Percentiles rank a stretch among this genome's conserved stretches.
phyloP scores from a whole-genome alignment of 78 protist species.

The Polysphondylium violaceum region DNA sequence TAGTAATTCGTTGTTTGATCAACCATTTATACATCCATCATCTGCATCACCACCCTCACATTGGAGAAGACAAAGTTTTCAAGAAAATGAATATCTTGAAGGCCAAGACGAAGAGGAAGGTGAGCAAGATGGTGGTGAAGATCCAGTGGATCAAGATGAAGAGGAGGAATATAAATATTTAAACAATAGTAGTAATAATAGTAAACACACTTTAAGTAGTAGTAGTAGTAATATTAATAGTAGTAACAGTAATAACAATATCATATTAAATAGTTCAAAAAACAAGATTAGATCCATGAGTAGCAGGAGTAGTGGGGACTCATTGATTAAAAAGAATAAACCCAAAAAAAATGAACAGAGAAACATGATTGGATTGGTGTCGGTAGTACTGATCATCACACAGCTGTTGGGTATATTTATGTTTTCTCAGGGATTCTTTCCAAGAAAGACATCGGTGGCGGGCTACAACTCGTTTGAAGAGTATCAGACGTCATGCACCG shows the following conservation, averaged over 20 bases:
- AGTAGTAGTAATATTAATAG: slow-evolving; percentile 4
- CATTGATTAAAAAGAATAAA: background rate
- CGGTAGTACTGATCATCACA: slow-evolving; percentile 26
- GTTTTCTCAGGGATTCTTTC: slow-evolving; percentile 72
- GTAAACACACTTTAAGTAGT: background rate
- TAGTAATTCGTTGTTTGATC: background rate
- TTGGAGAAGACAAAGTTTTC: too few relatives aligned
- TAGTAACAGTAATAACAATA: background rate
- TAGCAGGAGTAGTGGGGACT: background rate
- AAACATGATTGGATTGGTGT: slow-evolving; percentile 25
- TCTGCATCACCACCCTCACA: background rate
- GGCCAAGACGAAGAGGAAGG: too few relatives aligned
- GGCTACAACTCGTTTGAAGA: slow-evolving; percentile 50
- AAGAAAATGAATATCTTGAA: too few relatives aligned
- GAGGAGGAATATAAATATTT: background rate
- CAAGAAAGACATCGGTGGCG: slow-evolving; percentile 35
- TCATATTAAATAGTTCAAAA: too few relatives aligned
- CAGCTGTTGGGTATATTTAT: slow-evolving; percentile 62
- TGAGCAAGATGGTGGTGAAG: too few relatives aligned
- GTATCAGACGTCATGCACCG: slow-evolving; percentile 39
- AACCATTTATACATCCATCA: background rate
- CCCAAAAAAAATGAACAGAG: background rate
- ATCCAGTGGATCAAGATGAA: too few relatives aligned
- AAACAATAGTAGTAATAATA: background rate
- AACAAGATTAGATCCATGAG: background rate